Evolutionary conservation across 805 yeast species (phyloP), one percentile per base, ranked within the genome.

Genomic region (Jamesozyma piceae): DNA sequence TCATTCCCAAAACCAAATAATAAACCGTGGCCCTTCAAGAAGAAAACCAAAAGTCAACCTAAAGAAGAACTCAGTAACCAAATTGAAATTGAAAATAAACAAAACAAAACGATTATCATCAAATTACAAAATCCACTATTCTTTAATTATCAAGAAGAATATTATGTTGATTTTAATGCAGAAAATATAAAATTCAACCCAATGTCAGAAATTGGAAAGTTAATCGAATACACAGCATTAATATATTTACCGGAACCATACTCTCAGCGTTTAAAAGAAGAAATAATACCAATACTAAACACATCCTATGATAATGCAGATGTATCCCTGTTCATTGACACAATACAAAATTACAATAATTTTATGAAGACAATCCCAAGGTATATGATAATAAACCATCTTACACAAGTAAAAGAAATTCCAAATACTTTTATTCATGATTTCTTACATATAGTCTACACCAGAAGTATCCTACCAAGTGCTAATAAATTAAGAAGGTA

Each of bases 401-500:
- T 74, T 41, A 20, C 57, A 27, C 30, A 52, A 42, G 46, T 55
- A 40, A 58, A 53, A 31, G 58, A 58, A 8, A 55, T 66, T 30
- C 77, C 71, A 21, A 54, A 53, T 45, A 59, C 62, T 54, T 52
- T 55, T 28, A 57, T 80, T 40, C 89, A 83, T 52, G 92, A 82
- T 53, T 48, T 89, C 4, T 64, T 88, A 39, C 75, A 81, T 44
- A 80, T 83, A 51, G 75, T 82, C 3, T 89, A 89, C 59, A 65
- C 82, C 1, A 69, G 97, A 51, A 72, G 83, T 1, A 90, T 89
- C 6, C 78, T 94, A 1, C 92, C 95, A 0, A 72, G 79, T 29
- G 77, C 82, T 0, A 65, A 68, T 15, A 75, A 75, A 42, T 66
- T 89, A 42, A 72, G 80, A 42, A 68, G 75, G 3, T 89, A 89